Percentiles rank a stretch among this genome's conserved stretches.
These are phyloP conservation scores for Rhynchosporium secalis DNA, from an alignment of 2,329 filamentous ascomycete genomes.

Conservation along the genomic window DNA sequence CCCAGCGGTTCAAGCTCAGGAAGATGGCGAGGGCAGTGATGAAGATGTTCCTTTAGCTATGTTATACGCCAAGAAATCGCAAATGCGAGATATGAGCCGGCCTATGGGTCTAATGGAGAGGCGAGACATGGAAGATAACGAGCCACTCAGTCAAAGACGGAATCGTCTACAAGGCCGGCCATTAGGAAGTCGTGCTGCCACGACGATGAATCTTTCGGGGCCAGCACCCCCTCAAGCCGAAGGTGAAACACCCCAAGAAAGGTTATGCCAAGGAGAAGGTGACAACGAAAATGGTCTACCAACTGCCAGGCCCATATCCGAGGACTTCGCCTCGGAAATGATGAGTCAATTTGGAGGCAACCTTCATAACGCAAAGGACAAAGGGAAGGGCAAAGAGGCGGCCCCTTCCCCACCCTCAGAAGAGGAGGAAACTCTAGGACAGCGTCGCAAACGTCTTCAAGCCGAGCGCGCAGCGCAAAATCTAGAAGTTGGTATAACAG, in stretches of 20 bases:
- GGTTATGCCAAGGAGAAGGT: slow-evolving; percentile 59
- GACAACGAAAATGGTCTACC: slow-evolving; percentile 44
- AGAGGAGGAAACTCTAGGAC: slow-evolving; percentile 77
- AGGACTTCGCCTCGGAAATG: slow-evolving; percentile 68
- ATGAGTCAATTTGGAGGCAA: slow-evolving; percentile 62
- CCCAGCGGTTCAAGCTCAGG: slow-evolving; percentile 48
- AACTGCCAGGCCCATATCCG: slow-evolving; percentile 55
- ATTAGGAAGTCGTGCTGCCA: slow-evolving; percentile 31
- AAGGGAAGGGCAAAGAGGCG: slow-evolving; percentile 39
- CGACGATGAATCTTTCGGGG: slow-evolving; percentile 33
- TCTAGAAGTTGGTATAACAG: slow-evolving; percentile 48
- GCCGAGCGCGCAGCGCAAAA: slow-evolving; percentile 66
- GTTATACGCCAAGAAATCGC: slow-evolving; percentile 60
- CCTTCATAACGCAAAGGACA: slow-evolving; percentile 41
- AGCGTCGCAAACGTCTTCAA: slow-evolving; percentile 72
- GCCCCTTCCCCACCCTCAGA: slow-evolving; percentile 44
- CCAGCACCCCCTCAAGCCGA: slow-evolving; percentile 43
- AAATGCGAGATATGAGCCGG: slow-evolving; percentile 53
- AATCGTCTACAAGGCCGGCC: slow-evolving; percentile 36
- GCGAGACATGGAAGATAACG: slow-evolving; percentile 86
- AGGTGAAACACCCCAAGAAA: slow-evolving; percentile 66
- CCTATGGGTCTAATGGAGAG: slow-evolving; percentile 77
- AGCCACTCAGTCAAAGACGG: slow-evolving; percentile 54
- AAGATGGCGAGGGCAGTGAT: slow-evolving; percentile 59
- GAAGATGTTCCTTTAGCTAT: slow-evolving; percentile 88